phyloP scores from a whole-genome alignment of 257 asterid species.

The Craterostigma plantagineum region DNA sequence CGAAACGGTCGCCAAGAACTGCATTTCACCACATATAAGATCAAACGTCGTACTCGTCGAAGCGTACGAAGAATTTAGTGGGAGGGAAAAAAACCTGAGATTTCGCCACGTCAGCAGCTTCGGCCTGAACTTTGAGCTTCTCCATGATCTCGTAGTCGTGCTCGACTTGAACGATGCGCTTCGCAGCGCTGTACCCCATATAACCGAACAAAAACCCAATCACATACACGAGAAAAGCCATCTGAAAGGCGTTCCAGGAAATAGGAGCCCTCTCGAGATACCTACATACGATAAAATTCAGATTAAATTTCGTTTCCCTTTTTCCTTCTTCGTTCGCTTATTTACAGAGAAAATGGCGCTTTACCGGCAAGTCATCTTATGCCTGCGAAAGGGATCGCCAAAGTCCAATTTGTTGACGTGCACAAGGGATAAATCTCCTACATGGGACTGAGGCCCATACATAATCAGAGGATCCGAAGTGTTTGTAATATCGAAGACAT shows the following conservation, averaged over 20 bases:
- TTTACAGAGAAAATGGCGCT: neutral
- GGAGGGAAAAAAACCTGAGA: constrained; percentile 40
- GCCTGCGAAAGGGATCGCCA: constrained; percentile 84
- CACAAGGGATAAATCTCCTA: constrained; percentile 44
- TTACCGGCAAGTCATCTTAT: constrained; percentile 81
- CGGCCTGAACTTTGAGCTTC: constrained; percentile 64
- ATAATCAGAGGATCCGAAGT: constrained; percentile 58
- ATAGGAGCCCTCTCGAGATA: constrained; percentile 69
- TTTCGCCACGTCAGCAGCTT: constrained; percentile 89
- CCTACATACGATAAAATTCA: constrained; percentile 17
- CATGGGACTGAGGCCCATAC: constrained; percentile 52
- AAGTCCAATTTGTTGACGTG: constrained; percentile 66
- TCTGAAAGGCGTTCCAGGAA: constrained; percentile 39
- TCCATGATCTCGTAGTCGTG: constrained; percentile 67
- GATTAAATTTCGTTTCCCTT: neutral
- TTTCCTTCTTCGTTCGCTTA: too few relatives aligned
- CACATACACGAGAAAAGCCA: constrained; percentile 34
- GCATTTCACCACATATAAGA: constrained; percentile 1
- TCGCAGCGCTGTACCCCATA: constrained; percentile 40
- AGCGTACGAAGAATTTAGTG: neutral
- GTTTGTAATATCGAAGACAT: constrained; percentile 72
- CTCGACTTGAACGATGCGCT: constrained; percentile 64
- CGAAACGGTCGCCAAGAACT: constrained; percentile 94
- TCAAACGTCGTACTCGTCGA: too few relatives aligned
- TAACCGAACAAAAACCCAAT: constrained; percentile 42